Base-by-base conservation (phyloP, 2,329 filamentous ascomycete species). In the Ophiostoma angusticollis region DNA sequence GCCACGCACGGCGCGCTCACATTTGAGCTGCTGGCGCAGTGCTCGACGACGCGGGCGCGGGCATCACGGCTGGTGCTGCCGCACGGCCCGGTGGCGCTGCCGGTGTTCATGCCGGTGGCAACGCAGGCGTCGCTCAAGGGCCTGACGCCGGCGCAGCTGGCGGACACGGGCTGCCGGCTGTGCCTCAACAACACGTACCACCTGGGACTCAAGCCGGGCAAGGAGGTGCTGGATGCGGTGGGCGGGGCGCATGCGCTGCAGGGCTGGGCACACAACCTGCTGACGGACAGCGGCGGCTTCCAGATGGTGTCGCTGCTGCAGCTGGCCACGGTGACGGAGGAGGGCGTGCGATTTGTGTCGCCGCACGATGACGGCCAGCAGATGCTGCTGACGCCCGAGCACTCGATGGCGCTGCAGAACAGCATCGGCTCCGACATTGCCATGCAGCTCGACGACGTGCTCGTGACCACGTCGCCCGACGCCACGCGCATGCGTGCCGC, bases 161-260 rank as follows among this genome's bases (percentile, higher is more conserved):
- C 91, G 52, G 79, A 84, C 39, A 93, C 87, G 0, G 78, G 84
- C 31, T 98, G 93, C 54, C 77, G 83, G 42, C 64, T 98, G 30
- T 98, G 91, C 58, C 65, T 98, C 47, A 98, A 98, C 64, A 98
- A 98, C 61, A 98, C 91, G 11, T 98, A 98, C 55, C 91, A 98
- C 58, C 66, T 98, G 44, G 91, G 91, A 9, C 65, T 98, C 40
- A 96, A 94, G 61, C 91, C 91, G 1, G 93, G 91, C 1, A 87
- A 96, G 57, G 80, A 84, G 27, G 82, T 87, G 6, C 69, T 98
- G 16, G 84, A 93, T 51, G 72, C 79, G 2, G 70, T 96, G 37
- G 91, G 91, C 31, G 91, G 93, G 40, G 91, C 91, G 21, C 93
- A 98, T 62, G 89, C 81, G 58, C 64, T 98, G 38, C 91, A 98